phyloP scores from a whole-genome alignment of 129 eudicot genomes.

The Lactuca saligna region DNA sequence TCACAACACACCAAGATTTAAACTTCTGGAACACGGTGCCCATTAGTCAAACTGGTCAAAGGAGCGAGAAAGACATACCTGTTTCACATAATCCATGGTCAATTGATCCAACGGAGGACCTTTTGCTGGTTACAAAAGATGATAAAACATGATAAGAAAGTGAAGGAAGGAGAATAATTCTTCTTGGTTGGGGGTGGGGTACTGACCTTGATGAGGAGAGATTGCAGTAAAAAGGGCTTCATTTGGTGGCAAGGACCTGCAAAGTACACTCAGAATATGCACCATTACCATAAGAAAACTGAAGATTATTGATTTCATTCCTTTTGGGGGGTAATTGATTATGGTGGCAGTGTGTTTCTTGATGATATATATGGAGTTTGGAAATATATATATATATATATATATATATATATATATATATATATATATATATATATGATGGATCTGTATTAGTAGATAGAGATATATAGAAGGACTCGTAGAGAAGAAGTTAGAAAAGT shows the following conservation, averaged over 20 bases:
- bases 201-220: constrained; percentile 28
- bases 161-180: too few species aligned
- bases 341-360: constrained; percentile 14
- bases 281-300: constrained; percentile 25
- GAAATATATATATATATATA: neutral
- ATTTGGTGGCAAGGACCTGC: constrained; percentile 46
- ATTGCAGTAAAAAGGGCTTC: constrained; percentile 11
- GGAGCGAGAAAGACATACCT: constrained; percentile 18
- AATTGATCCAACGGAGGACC: neutral
- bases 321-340: constrained; percentile 19
- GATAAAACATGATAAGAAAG: too few species aligned
- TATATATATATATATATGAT: neutral
- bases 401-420: too few species aligned
- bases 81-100: constrained; percentile 17
- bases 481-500: constrained; percentile 21
- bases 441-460: constrained; percentile 5
- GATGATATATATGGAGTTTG: constrained; percentile 15
- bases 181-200: neutral
- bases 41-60: constrained; percentile 6
- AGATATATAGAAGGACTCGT: constrained; percentile 9
- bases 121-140: neutral
- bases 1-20: constrained; percentile 9
- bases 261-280: constrained; percentile 38
- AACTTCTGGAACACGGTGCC: neutral
- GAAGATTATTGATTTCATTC: constrained; percentile 32